Evolutionary conservation across 257 asterid species (phyloP).

Genomic region (Verbena officinalis): DNA sequence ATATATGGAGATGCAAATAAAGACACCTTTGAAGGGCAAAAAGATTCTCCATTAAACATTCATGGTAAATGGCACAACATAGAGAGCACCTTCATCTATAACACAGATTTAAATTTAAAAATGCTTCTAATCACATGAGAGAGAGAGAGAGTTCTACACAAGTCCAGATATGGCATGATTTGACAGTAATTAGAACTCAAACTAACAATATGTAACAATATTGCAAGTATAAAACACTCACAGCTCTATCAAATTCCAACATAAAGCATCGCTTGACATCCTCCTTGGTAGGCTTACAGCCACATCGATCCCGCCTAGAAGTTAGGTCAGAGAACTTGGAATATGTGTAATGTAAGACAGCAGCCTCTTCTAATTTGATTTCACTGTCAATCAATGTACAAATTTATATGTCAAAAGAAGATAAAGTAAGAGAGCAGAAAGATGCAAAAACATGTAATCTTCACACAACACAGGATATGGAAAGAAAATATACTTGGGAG

Average conservation of each 20-base stretch:
- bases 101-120: slow-evolving; percentile 3
- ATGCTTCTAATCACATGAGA: slow-evolving; percentile 7
- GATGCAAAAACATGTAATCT: slow-evolving; percentile 7
- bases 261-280: slow-evolving; percentile 77
- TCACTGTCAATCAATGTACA: slow-evolving; percentile 53
- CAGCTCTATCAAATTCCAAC: slow-evolving; percentile 81
- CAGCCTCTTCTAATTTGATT: slow-evolving; percentile 73
- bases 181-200: slow-evolving; percentile 22
- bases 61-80: not conserved
- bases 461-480: slow-evolving; percentile 15
- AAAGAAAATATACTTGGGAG: slow-evolving; percentile 54
- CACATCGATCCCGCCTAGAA: slow-evolving; percentile 81
- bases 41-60: not conserved
- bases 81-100: no score
- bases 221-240: slow-evolving; percentile 40
- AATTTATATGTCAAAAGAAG: slow-evolving; percentile 14
- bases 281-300: slow-evolving; percentile 84
- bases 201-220: slow-evolving; percentile 13
- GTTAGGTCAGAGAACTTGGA: slow-evolving; percentile 81
- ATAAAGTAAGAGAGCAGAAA: not conserved
- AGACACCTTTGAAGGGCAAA: not conserved
- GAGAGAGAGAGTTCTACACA: not conserved
- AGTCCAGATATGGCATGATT: no score
- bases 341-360: slow-evolving; percentile 80
- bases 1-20: not conserved